Evolutionary conservation across 139 green algal species (phyloP), one percentile per base, ranked within the genome.

Genomic region (Edaphochlamys debaryana): DNA sequence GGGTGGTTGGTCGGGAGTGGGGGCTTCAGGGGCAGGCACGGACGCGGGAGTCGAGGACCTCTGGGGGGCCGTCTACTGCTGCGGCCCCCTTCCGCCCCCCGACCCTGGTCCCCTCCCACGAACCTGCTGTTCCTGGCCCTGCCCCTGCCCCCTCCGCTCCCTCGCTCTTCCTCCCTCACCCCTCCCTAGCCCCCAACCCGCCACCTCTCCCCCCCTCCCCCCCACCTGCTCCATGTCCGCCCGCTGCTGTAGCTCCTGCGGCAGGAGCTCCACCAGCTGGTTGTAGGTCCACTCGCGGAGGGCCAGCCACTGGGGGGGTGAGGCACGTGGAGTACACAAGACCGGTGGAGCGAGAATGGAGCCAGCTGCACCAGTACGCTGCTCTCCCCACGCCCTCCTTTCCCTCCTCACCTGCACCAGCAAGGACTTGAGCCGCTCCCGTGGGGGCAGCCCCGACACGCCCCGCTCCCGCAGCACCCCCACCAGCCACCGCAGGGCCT

Each of bases 401-500:
- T n/a, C n/a, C n/a, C n/a, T n/a, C n/a, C 56, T 27, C 56, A 80
- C 73, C 73, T 80, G 64, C 77, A 83, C 77, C 63, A 83, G 63
- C 38, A 67, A 15, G 30, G 15, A 19, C 64, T 63, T 22, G 30
- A 83, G 77, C 45, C 77, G n/a, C 77, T 83, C 77, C 36, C 42
- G 32, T 4, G 63, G 63, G 7, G 25, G 11, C 42, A 83, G 64
- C 42, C 77, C 77, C 19, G 19, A 1, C 32, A n/a, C 64, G 29
- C 45, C 50, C 17, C 77, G 77, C 62, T 83, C 77, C 45, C 77
- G 63, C 64, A 83, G 48, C 45, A 83, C 30, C 13, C 34, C n/a
- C 64, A 83, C 77, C 63, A 74, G 41, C 63, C 58, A 74, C 34
- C 63, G 77, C 38, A 83, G 77, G 32, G 77, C 60, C 75, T 71